A percentile compares a stretch with the other conserved stretches of the same genome.
phyloP scores from a whole-genome alignment of 202 grass and related monocot genomes.

The Zoysia matrella region DNA sequence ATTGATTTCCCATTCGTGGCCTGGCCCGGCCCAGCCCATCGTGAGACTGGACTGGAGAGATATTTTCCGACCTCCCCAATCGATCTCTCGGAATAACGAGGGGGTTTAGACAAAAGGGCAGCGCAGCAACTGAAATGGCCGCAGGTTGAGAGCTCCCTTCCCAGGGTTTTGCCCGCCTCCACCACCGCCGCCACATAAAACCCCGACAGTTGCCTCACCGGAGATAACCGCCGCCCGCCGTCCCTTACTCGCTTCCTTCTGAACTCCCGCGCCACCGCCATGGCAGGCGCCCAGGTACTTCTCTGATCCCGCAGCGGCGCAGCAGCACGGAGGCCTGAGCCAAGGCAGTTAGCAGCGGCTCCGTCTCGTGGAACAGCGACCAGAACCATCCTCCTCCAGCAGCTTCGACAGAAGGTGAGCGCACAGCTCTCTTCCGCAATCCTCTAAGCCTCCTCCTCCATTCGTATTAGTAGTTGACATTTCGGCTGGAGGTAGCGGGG shows the following conservation, averaged over 20 bases:
- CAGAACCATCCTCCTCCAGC: no score
- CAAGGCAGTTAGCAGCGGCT: neutral
- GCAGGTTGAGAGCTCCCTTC: neutral
- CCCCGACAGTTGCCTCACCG: neutral
- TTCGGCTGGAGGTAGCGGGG: neutral
- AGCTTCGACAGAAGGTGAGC: neutral
- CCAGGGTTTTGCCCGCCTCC: slow-evolving; percentile 16
- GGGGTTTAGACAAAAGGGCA: slow-evolving; percentile 20
- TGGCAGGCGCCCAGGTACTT: slow-evolving; percentile 2
- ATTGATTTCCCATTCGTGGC: no score
- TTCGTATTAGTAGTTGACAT: neutral
- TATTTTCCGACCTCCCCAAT: neutral
- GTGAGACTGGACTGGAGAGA: neutral
- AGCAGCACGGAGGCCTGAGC: neutral
- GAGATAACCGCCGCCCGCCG: neutral
- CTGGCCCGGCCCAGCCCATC: no score
- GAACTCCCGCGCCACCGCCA: slow-evolving; percentile 3
- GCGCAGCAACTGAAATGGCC: slow-evolving; percentile 13
- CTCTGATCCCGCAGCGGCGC: neutral
- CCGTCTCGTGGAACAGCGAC: neutral
- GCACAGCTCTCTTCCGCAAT: neutral
- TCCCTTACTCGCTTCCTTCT: neutral
- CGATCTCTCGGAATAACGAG: neutral
- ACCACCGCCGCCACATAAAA: neutral
- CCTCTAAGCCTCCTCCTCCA: neutral